Conservation (phyloP, 495 filamentous ascomycete genomes). For the Entonaema liquescens region DNA sequence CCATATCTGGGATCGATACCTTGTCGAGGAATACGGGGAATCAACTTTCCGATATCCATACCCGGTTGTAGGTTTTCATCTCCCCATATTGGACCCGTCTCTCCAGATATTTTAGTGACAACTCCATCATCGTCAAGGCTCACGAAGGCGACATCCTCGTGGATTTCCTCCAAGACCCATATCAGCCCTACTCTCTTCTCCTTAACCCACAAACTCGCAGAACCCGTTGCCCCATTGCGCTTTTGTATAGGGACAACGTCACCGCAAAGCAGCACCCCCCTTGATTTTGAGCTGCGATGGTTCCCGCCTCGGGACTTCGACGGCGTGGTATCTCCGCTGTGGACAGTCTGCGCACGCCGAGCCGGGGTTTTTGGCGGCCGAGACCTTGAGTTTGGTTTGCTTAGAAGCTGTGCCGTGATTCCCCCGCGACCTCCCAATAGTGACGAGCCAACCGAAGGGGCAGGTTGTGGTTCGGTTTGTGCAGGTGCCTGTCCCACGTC, state of each 20-base stretch:
- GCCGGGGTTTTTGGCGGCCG: slow-evolving; percentile 52
- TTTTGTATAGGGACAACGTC: slow-evolving; percentile 98
- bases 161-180: slow-evolving; percentile 98
- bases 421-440: slow-evolving; percentile 74
- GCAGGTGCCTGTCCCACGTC: slow-evolving; percentile 54
- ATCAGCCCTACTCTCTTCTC: slow-evolving; percentile 94
- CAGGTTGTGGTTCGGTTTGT: slow-evolving; percentile 52
- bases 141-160: slow-evolving; percentile 85
- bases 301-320: slow-evolving; percentile 59
- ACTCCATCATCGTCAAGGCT: slow-evolving; percentile 76
- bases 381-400: slow-evolving; percentile 81
- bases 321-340: slow-evolving; percentile 74
- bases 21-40: slow-evolving; percentile 82
- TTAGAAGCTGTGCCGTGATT: slow-evolving; percentile 84
- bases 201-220: slow-evolving; percentile 97
- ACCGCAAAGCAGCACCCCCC: slow-evolving; percentile 92
- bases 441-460: slow-evolving; percentile 53
- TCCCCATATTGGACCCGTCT: slow-evolving; percentile 82
- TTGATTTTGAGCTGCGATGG: slow-evolving; percentile 76
- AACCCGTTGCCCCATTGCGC: slow-evolving; percentile 87
- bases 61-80: slow-evolving; percentile 69
- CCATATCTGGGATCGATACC: slow-evolving; percentile 68
- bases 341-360: slow-evolving; percentile 74
- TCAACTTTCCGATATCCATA: slow-evolving; percentile 74
- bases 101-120: slow-evolving; percentile 72